phyloP scores from a whole-genome alignment of 331 rosid genomes.

The Erythrophleum ivorense region DNA sequence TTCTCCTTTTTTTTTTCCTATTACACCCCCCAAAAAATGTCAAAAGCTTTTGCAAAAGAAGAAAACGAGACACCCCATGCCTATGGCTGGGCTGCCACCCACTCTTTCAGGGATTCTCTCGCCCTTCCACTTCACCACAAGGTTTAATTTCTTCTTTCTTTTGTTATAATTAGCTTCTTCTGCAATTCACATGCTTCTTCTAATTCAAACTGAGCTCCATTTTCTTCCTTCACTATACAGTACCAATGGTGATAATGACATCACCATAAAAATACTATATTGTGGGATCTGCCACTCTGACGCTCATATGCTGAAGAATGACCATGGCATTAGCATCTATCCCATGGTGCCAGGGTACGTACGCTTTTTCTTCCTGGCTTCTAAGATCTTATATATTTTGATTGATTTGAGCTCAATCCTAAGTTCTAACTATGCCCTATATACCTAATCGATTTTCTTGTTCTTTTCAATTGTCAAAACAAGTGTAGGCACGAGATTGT shows the following conservation, averaged over 20 bases:
- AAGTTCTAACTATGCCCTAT: too few species aligned
- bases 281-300: slow-evolving; percentile 47
- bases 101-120: slow-evolving; percentile 42
- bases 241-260: slow-evolving; percentile 39
- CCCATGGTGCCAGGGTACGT: slow-evolving; percentile 10
- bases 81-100: slow-evolving; percentile 51
- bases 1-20: too few species aligned
- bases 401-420: too few species aligned
- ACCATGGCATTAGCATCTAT: slow-evolving; percentile 7
- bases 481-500: slow-evolving; percentile 41
- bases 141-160: slow-evolving; percentile 14
- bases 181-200: too few species aligned
- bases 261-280: slow-evolving; percentile 42
- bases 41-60: neutral
- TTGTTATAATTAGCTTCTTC: neutral
- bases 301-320: slow-evolving; percentile 38
- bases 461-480: too few species aligned
- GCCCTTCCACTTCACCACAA: slow-evolving; percentile 49
- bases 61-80: slow-evolving; percentile 34
- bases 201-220: too few species aligned
- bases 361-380: too few species aligned
- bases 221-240: neutral
- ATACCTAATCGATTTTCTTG: too few species aligned
- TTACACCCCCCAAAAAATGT: neutral
- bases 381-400: too few species aligned